Conservation (phyloP, 73 alveolate species). For the Stentor roeselii region DNA sequence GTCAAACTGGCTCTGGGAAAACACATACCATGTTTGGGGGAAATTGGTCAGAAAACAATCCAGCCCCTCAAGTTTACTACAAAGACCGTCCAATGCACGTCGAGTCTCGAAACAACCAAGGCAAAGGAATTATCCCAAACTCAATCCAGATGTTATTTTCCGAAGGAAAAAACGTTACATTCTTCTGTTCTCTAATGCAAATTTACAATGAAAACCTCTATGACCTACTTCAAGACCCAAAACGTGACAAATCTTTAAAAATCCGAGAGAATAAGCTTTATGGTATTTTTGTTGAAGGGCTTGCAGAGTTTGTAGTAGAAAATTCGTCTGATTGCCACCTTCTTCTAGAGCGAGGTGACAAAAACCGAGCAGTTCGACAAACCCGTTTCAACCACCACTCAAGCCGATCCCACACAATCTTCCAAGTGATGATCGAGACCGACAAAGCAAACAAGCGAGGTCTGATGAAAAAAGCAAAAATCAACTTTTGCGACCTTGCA, state of each 20-base stretch:
- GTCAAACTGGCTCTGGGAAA: no score
- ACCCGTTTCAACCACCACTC: slow-evolving; percentile 63
- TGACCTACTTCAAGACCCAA: slow-evolving; percentile 55
- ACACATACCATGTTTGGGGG: slow-evolving; percentile 61
- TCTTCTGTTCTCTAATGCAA: slow-evolving; percentile 73
- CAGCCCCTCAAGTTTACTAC: background rate
- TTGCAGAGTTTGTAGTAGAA: slow-evolving; percentile 66
- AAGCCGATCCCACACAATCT: slow-evolving; percentile 72
- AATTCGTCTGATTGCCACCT: slow-evolving; percentile 55
- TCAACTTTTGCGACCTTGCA: slow-evolving; percentile 85
- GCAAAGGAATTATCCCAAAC: slow-evolving; percentile 58
- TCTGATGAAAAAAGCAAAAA: slow-evolving; percentile 43
- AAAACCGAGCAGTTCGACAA: slow-evolving; percentile 56
- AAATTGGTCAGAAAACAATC: slow-evolving; percentile 28
- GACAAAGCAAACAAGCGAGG: slow-evolving; percentile 48
- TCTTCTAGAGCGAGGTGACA: slow-evolving; percentile 73
- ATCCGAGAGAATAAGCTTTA: slow-evolving; percentile 65
- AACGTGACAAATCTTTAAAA: slow-evolving; percentile 53
- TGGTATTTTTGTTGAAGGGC: slow-evolving; percentile 65
- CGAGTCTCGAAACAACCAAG: background rate
- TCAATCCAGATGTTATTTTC: slow-evolving; percentile 37
- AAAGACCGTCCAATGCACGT: slow-evolving; percentile 19
- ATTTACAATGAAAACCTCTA: slow-evolving; percentile 73
- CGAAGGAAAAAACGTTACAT: slow-evolving; percentile 23
- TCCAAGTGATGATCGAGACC: slow-evolving; percentile 60